Evolutionary conservation across 1,139 yeast genomes (phyloP).

Genomic region (Pichia sp.): DNA sequence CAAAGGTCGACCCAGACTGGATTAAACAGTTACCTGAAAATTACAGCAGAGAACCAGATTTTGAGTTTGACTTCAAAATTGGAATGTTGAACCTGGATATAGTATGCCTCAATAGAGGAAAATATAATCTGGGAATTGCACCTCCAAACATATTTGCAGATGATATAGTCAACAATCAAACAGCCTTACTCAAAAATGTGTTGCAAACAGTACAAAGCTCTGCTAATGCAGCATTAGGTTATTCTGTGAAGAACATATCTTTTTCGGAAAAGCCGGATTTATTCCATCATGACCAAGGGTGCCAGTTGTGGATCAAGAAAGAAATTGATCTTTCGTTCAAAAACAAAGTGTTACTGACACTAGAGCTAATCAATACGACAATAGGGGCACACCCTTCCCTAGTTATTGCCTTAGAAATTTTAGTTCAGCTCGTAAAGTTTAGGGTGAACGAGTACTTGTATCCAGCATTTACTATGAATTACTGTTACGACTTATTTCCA

Average conservation of each 20-base stretch:
- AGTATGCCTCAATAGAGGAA: constrained; percentile 16
- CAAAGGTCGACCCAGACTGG: constrained; percentile 12
- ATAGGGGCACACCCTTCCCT: constrained; percentile 33
- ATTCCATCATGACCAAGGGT: constrained; percentile 26
- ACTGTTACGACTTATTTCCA: constrained; percentile 51
- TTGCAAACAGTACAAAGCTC: constrained; percentile 22
- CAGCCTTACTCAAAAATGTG: constrained; percentile 26
- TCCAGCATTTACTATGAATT: constrained; percentile 48
- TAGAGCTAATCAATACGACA: constrained; percentile 38
- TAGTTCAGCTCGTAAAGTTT: constrained; percentile 44
- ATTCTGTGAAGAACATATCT: constrained; percentile 29
- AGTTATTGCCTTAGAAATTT: constrained; percentile 45
- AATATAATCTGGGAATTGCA: constrained; percentile 21
- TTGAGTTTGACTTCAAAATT: constrained; percentile 35
- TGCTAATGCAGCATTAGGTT: constrained; percentile 32
- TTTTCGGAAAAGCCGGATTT: constrained; percentile 32
- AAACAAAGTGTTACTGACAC: constrained; percentile 35
- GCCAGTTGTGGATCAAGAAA: constrained; percentile 50
- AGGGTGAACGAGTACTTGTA: constrained; percentile 42
- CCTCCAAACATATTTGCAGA: constrained; percentile 34
- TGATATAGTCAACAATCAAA: constrained; percentile 27
- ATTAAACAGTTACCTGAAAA: background rate
- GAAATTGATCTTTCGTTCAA: constrained; percentile 27
- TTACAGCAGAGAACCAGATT: constrained; percentile 30
- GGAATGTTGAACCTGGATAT: constrained; percentile 19